Evolutionary conservation across 768 basidiomycete genomes (phyloP).

Genomic region (Mycena olivaceomarginata): DNA sequence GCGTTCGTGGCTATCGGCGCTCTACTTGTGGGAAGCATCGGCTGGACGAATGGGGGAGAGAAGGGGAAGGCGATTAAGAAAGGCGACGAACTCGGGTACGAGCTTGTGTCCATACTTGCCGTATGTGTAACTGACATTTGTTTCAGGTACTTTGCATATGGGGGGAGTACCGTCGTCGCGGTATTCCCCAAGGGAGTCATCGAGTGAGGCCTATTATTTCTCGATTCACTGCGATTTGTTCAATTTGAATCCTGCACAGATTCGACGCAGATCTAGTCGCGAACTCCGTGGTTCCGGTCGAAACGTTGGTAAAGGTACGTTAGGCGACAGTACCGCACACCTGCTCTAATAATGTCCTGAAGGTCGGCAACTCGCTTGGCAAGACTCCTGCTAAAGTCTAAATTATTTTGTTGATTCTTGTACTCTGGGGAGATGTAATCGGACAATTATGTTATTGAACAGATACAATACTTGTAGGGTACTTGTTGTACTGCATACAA

Average conservation of each 20-base stretch:
- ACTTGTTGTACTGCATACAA: conserved; percentile 14
- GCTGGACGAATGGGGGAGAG: conserved; percentile 74
- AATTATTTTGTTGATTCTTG: not conserved
- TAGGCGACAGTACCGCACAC: not conserved
- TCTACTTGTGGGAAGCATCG: conserved; percentile 86
- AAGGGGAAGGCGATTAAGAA: conserved; percentile 67
- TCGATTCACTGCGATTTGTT: not conserved
- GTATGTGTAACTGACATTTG: not conserved
- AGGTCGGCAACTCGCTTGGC: conserved; percentile 61
- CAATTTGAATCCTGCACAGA: conserved; percentile 45
- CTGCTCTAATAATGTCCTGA: not conserved
- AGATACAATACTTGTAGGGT: conserved; percentile 28
- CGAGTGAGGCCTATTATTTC: conserved; percentile 54
- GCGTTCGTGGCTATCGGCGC: conserved; percentile 89
- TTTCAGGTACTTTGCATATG: conserved; percentile 77
- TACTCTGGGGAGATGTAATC: conserved; percentile 2
- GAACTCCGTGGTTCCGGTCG: conserved; percentile 74
- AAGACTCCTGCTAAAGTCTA: conserved; percentile 43
- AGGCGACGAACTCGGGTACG: conserved; percentile 78
- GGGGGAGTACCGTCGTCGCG: conserved; percentile 82
- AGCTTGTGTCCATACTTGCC: not conserved
- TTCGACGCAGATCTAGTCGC: conserved; percentile 78
- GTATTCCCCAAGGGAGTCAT: conserved; percentile 74
- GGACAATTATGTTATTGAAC: conserved; percentile 28
- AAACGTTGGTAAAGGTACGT: conserved; percentile 79